Base-by-base conservation (phyloP, 495 filamentous ascomycete species). In the Baudoinia panamericana region DNA sequence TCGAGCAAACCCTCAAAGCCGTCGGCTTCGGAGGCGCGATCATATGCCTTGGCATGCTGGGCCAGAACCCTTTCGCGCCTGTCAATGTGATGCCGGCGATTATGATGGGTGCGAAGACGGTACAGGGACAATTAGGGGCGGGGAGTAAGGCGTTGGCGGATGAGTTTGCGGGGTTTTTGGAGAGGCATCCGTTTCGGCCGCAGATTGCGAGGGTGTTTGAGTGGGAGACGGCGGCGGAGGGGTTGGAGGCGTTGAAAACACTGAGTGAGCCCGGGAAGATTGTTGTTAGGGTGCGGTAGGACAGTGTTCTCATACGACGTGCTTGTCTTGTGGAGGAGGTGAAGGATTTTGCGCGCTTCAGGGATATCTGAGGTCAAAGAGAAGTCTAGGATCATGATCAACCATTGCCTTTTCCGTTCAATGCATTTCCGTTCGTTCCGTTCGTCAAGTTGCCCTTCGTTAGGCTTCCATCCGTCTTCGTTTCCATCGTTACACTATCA, bases 221-320 rank as follows among this genome's bases (percentile, higher is more conserved):
- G 32, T 56, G 58, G 40, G 56, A 58, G 31, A 39, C 54, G 46
- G 53, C 55, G 7, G 51, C 54, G 39, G 56, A 60, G 30, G 68
- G 62, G 23, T 51, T 71, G 18, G 43, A 62, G 37, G 68, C 66
- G 51, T 34, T 69, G 36, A 61, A 49, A 24, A 48, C 45, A 48
- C 49, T 24, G 60, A 69, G 56, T 58, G 69, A 48, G 65, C 43
- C 43, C 12, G 68, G 25, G 67, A 71, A 44, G 35, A 30, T 44
- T 30, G 46, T 45, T 21, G 36, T 39, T 20, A 40, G 24, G 18
- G 20, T 32, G 2, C 19, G 15, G 23, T 20, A 7, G 25, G 11
- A 12, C 2, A 11, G 30, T 25, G 21, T 5, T 15, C 12, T 26
- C 20, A 39, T 27, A n/a, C n/a, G n/a, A n/a, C n/a, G n/a, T n/a